Percentiles rank a stretch among this genome's conserved stretches.
These are phyloP conservation scores for Candida sp. DNA, from an alignment of 1,139 yeast genomes.

Conservation along the genomic window DNA sequence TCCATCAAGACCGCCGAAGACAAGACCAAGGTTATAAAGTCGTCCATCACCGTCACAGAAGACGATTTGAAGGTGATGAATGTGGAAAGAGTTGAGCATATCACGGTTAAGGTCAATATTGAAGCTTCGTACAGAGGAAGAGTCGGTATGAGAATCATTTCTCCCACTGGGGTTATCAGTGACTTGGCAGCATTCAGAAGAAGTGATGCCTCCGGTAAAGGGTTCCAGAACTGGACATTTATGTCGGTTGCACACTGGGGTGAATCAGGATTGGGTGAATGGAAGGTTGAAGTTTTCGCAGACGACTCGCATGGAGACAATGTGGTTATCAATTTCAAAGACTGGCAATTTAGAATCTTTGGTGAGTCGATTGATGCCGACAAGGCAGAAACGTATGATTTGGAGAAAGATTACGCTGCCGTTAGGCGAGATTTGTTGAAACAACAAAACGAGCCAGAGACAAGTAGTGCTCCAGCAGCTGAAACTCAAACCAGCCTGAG, in stretches of 20 bases:
- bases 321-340: conserved; percentile 52
- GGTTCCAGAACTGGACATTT: conserved; percentile 87
- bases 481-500: neutral
- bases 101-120: conserved; percentile 80
- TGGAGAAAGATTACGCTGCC: conserved; percentile 44
- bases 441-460: conserved; percentile 10
- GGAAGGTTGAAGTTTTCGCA: conserved; percentile 70
- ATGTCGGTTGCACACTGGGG: conserved; percentile 99
- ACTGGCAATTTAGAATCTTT: conserved; percentile 83
- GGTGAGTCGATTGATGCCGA: conserved; percentile 76
- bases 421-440: conserved; percentile 35
- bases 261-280: conserved; percentile 78
- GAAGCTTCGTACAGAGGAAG: conserved; percentile 71
- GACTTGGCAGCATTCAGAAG: conserved; percentile 76
- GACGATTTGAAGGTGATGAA: conserved; percentile 59
- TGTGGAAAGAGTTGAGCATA: conserved; percentile 80
- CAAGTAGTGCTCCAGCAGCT: neutral
- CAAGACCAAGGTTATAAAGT: conserved; percentile 33
- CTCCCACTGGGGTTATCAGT: conserved; percentile 80
- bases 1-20: conserved; percentile 22
- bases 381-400: conserved; percentile 54
- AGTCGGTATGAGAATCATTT: conserved; percentile 63
- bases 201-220: conserved; percentile 57
- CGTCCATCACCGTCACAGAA: conserved; percentile 50
- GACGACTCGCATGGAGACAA: conserved; percentile 19